Percentiles rank a stretch among this genome's conserved stretches.
Evolutionary conservation across 2,329 filamentous ascomycete species (phyloP).

Genomic region (Colletotrichum sp.): DNA sequence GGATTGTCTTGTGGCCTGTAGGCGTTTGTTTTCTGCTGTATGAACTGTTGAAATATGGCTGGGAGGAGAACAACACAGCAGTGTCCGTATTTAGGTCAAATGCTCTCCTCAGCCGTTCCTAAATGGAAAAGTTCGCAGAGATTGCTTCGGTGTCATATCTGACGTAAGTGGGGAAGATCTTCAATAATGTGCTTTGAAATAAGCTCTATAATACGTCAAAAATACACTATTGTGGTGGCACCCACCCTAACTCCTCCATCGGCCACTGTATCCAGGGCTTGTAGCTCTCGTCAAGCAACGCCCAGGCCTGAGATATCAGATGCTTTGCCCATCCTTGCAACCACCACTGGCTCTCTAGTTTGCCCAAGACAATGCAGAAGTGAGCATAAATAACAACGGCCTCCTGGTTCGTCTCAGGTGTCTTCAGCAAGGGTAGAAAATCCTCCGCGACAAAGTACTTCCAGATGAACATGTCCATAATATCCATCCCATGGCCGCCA

Average conservation of each 20-base stretch:
- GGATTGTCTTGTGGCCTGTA: background rate
- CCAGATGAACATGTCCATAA: constrained; percentile 45
- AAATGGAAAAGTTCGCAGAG: no score
- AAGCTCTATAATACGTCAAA: no score
- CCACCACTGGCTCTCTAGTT: constrained; percentile 39
- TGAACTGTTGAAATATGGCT: background rate
- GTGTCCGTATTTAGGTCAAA: background rate
- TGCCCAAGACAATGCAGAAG: constrained; percentile 37
- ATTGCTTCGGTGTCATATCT: no score
- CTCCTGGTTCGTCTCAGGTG: constrained; percentile 27
- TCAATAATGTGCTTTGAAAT: no score
- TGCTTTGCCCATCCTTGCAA: constrained; percentile 39
- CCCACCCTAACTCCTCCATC: no score
- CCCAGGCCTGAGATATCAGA: constrained; percentile 35
- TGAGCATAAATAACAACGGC: constrained; percentile 39
- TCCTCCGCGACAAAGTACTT: constrained; percentile 39
- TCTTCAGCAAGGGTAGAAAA: constrained; percentile 38
- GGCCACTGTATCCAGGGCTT: constrained; percentile 32
- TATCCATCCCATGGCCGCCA: constrained; percentile 28
- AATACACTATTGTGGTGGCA: no score
- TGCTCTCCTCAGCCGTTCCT: no score
- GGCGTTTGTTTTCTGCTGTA: background rate
- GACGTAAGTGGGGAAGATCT: no score
- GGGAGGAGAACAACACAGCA: background rate
- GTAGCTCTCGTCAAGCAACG: constrained; percentile 38